Percentiles rank a stretch among this genome's conserved stretches.
These are phyloP conservation scores for Pouteria campechiana DNA, from an alignment of 179 eudicot species.

Conservation along the genomic window DNA sequence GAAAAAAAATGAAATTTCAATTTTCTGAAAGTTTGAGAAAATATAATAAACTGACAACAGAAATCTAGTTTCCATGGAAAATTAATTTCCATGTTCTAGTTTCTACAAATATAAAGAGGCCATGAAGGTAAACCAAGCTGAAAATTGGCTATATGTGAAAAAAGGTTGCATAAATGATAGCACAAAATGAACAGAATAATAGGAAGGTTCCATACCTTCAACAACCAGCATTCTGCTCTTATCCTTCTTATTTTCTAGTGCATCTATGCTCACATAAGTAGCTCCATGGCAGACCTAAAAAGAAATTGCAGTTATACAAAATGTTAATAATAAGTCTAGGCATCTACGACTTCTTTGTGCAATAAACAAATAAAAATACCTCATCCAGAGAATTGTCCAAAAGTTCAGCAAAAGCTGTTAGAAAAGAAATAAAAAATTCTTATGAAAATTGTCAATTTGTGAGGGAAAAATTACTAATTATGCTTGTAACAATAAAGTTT, in stretches of 20 bases:
- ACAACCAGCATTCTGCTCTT: constrained; percentile 55
- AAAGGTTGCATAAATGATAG: neutral
- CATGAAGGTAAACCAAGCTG: no score
- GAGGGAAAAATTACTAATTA: no score
- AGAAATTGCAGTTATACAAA: no score
- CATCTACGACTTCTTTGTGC: no score
- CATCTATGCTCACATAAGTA: constrained; percentile 67
- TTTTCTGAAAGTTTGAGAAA: neutral
- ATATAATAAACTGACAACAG: no score
- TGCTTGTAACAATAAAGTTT: no score
- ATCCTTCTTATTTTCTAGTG: constrained; percentile 65
- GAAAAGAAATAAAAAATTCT: neutral
- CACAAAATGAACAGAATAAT: neutral
- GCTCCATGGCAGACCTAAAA: constrained; percentile 81
- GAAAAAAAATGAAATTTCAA: neutral
- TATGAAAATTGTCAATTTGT: no score
- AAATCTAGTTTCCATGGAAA: no score
- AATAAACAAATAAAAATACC: constrained; percentile 22
- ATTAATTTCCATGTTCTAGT: no score
- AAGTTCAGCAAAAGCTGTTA: constrained; percentile 87
- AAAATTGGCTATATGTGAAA: no score
- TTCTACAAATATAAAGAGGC: no score
- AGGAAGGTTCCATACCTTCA: constrained; percentile 42
- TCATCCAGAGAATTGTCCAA: constrained; percentile 90
- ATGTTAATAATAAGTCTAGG: no score